phyloP scores from a whole-genome alignment of 176 grass and related monocot species.

The Bothriochloa decipiens region DNA sequence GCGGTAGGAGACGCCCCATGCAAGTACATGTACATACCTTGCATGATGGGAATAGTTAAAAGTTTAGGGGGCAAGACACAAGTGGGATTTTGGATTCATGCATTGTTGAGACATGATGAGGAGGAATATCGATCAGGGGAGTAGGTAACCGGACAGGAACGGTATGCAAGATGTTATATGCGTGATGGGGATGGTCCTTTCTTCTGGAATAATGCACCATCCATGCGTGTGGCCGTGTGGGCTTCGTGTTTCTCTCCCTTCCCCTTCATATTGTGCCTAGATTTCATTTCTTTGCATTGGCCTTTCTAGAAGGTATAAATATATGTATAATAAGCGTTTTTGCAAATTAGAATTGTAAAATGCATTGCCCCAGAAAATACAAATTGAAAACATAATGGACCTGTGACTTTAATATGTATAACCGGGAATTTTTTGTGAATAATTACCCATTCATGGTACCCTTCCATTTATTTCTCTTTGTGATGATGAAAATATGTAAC shows the following conservation, averaged over 20 bases:
- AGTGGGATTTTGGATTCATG: slow-evolving; percentile 22
- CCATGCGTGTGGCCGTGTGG: no score
- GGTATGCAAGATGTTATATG: slow-evolving; percentile 54
- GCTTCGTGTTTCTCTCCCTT: background rate
- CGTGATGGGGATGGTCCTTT: slow-evolving; percentile 47
- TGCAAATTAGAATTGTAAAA: no score
- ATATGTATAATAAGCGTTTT: no score
- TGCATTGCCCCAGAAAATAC: no score
- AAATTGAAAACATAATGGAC: no score
- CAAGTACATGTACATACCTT: no score
- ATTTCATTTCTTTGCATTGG: background rate
- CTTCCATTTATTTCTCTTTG: background rate
- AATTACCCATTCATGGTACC: no score
- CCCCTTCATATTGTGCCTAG: slow-evolving; percentile 19
- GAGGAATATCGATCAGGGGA: slow-evolving; percentile 37
- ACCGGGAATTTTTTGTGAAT: no score
- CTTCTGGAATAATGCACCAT: slow-evolving; percentile 39
- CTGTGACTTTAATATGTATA: no score
- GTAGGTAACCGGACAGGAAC: slow-evolving; percentile 64
- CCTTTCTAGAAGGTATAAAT: no score
- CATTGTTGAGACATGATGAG: slow-evolving; percentile 13
- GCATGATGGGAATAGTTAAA: slow-evolving; percentile 30
- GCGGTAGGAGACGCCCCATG: background rate
- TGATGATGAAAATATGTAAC: background rate
- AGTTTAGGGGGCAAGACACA: background rate